These are phyloP conservation scores for Rhizopus arrhizus DNA, from an alignment of 371 early-diverging fungal genomes.

Conservation along the genomic window DNA sequence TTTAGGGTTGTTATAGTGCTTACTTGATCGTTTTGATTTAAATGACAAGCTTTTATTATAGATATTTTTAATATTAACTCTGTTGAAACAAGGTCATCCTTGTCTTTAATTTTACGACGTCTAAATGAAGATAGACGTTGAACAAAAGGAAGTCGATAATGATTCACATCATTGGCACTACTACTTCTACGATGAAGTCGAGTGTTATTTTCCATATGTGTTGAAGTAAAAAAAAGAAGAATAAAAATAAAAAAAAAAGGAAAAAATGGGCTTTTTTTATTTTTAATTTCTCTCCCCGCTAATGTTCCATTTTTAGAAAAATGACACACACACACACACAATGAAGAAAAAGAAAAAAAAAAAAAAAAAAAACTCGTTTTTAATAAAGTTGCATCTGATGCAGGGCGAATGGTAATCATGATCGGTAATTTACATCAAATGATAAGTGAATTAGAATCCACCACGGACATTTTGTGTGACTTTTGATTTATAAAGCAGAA, in stretches of 20 bases:
- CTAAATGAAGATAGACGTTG: slow-evolving; percentile 24
- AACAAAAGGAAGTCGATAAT: slow-evolving; percentile 26
- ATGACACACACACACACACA: too few species aligned
- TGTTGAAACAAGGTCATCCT: slow-evolving; percentile 15
- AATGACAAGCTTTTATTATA: slow-evolving; percentile 34
- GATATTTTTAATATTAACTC: slow-evolving; percentile 34
- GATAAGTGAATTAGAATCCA: too few species aligned
- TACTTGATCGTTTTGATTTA: slow-evolving; percentile 34
- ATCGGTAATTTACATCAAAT: too few species aligned
- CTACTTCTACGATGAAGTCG: slow-evolving; percentile 8
- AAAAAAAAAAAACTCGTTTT: too few species aligned
- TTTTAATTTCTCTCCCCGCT: background rate
- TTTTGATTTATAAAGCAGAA: too few species aligned
- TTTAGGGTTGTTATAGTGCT: background rate
- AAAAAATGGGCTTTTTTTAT: background rate
- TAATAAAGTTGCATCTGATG: too few species aligned
- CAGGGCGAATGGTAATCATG: too few species aligned
- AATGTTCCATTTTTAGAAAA: slow-evolving; percentile 1
- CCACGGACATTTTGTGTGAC: too few species aligned
- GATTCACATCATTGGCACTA: slow-evolving; percentile 13
- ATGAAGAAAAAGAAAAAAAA: too few species aligned
- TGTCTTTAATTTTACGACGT: slow-evolving; percentile 8
- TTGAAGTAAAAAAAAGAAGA: background rate
- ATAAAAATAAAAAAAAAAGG: background rate
- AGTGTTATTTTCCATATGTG: background rate